Evolutionary conservation across 352 stramenopile genomes (phyloP), one percentile per base, ranked within the genome.

Genomic region (Globisporangium nodosum): DNA sequence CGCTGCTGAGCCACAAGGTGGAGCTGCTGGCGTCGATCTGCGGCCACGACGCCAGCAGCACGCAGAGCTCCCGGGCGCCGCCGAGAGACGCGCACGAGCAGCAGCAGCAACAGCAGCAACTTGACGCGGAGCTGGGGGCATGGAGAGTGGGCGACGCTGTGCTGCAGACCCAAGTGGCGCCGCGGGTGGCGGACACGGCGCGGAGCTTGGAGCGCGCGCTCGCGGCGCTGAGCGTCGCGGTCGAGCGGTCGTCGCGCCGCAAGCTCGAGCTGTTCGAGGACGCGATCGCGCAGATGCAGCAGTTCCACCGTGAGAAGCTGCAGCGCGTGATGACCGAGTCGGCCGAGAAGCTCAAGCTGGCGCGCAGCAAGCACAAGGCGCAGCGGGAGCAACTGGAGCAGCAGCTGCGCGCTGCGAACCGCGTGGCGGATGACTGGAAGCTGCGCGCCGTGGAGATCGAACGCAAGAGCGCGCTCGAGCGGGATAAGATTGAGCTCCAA

Each of bases 261-360:
- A 73, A 81, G 49, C 64, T 79, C 40, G 54, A 58, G 12, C 71
- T 71, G 39, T 85, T 81, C 50, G 76, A 87, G 50, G 56, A 61
- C 31, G 70, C 76, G 8, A 58, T 85, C 16, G 50, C 68, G n/a
- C 69, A 87, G 56, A 63, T 88, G 35, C 76, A 85, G 58, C 62
- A 61, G 15, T 68, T 78, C 47, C 78, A 88, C 45, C 69, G 87
- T 30, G 70, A 81, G 9, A 74, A 68, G 11, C 70, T 88, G 30
- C 74, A 82, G 50, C 66, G 61, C 49, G 76, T 85, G 0, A 68
- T 83, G 18, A 65, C 76, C 9, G 76, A 86, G 35, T 83, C 76
- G 27, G 52, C 87, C 39, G 49, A 65, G 1, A 76, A 88, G 49
- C 58, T 88, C 12, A 84, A 88, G 35, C 53, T 61, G 5, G 72